Conservation (phyloP, 2,329 filamentous ascomycete species). For the Bimuria novae-zelandiae region DNA sequence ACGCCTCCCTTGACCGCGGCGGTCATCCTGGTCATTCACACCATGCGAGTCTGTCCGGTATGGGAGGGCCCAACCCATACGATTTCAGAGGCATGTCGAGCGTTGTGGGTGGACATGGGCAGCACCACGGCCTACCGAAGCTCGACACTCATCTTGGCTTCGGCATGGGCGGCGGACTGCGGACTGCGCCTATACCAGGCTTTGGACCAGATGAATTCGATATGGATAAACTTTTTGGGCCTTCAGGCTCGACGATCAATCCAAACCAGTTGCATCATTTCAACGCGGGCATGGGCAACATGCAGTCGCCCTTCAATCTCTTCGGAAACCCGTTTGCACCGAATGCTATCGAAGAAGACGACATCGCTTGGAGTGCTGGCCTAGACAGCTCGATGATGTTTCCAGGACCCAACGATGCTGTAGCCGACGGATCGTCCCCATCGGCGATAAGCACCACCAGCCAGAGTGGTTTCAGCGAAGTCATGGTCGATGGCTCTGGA, state of each 20-base stretch:
- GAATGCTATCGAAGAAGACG: constrained; percentile 69
- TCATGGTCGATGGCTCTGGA: constrained; percentile 77
- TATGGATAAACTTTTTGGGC: constrained; percentile 72
- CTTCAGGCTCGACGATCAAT: constrained; percentile 63
- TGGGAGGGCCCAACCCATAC: constrained; percentile 61
- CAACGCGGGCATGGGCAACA: constrained; percentile 71
- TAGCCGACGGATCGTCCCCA: constrained; percentile 89
- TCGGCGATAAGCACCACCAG: constrained; percentile 95
- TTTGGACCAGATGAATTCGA: constrained; percentile 65
- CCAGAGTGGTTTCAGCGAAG: constrained; percentile 87
- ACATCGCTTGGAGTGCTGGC: constrained; percentile 84
- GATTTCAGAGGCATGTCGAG: constrained; percentile 75
- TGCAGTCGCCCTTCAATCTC: constrained; percentile 53
- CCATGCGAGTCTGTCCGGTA: constrained; percentile 74
- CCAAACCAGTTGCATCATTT: constrained; percentile 82
- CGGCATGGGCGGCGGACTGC: constrained; percentile 69
- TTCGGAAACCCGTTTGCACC: constrained; percentile 60
- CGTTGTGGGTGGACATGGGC: constrained; percentile 67
- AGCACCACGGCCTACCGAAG: constrained; percentile 73
- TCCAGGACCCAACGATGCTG: constrained; percentile 70
- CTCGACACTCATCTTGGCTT: constrained; percentile 79
- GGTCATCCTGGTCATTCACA: constrained; percentile 64
- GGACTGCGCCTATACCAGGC: constrained; percentile 72
- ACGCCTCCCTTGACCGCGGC: constrained; percentile 55
- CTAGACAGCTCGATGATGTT: constrained; percentile 70